Percentiles rank a stretch among this genome's conserved stretches.
Evolutionary conservation across 345 rosid species (phyloP).

Genomic region (Brassica carinata): DNA sequence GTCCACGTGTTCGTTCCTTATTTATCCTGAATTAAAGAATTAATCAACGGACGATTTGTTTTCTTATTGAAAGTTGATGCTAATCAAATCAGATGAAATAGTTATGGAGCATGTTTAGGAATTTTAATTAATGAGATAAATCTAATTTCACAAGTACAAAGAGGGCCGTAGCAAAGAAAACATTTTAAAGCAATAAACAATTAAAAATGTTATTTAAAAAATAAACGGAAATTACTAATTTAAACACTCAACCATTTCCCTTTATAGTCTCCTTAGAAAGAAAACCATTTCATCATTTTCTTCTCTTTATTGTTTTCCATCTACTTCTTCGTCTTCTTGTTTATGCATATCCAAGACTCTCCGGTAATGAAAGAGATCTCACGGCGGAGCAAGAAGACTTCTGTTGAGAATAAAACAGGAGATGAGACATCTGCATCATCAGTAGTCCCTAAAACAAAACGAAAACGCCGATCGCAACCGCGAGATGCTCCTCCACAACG

Average conservation of each 20-base stretch:
- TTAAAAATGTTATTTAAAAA: neutral
- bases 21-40: neutral
- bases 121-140: conserved; percentile 10
- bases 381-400: conserved; percentile 14
- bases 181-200: neutral
- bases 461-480: conserved; percentile 77
- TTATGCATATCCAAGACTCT: conserved; percentile 1
- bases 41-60: neutral
- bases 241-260: conserved; percentile 40
- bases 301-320: conserved; percentile 2
- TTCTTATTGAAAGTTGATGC: neutral
- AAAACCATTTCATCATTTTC: conserved; percentile 2
- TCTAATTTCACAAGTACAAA: conserved; percentile 31
- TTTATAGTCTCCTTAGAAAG: conserved; percentile 25
- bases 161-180: conserved; percentile 30
- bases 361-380: conserved; percentile 33
- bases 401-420: conserved; percentile 11
- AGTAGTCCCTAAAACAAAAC: conserved; percentile 55
- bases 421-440: conserved; percentile 25
- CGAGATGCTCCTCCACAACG: conserved; percentile 91
- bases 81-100: conserved; percentile 20
- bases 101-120: conserved; percentile 10
- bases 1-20: conserved; percentile 27
- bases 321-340: neutral
- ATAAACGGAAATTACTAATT: neutral